Conservation (phyloP, 306 rosid species). For the Gillenia trifoliata region DNA sequence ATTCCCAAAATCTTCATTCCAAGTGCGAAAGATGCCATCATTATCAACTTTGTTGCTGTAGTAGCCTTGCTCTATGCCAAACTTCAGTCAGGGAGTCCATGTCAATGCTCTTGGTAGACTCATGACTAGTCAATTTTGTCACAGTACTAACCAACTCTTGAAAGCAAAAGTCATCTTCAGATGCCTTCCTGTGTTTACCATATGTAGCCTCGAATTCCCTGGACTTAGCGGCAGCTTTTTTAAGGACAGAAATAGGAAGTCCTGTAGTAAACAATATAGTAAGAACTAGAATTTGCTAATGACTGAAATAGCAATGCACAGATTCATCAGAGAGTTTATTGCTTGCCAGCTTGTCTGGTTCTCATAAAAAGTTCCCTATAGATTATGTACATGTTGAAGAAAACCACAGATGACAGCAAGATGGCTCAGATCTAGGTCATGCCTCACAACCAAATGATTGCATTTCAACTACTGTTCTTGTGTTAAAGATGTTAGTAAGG, state of each 20-base stretch:
- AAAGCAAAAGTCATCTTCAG: conserved; percentile 29
- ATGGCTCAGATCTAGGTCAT: background rate
- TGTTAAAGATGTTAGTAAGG: background rate
- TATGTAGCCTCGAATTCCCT: conserved; percentile 74
- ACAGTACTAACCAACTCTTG: conserved; percentile 32
- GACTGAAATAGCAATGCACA: background rate
- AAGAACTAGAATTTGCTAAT: background rate
- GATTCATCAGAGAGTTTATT: background rate
- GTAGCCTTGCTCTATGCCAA: conserved; percentile 43
- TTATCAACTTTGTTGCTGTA: conserved; percentile 24
- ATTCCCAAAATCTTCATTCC: background rate
- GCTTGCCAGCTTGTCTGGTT: background rate
- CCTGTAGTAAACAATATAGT: conserved; percentile 22
- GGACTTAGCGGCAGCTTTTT: conserved; percentile 73
- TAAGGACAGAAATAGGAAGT: conserved; percentile 62
- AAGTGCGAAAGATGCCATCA: background rate
- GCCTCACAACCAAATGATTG: background rate
- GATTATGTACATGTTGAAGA: background rate
- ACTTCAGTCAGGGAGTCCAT: conserved; percentile 40
- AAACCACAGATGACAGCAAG: background rate
- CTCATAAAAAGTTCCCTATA: background rate
- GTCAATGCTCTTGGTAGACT: conserved; percentile 22
- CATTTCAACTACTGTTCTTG: background rate
- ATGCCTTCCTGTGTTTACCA: conserved; percentile 39
- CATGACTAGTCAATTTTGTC: conserved; percentile 28